Base-by-base conservation (phyloP, 139 green algal genomes). In the Nannochloris sp. region DNA sequence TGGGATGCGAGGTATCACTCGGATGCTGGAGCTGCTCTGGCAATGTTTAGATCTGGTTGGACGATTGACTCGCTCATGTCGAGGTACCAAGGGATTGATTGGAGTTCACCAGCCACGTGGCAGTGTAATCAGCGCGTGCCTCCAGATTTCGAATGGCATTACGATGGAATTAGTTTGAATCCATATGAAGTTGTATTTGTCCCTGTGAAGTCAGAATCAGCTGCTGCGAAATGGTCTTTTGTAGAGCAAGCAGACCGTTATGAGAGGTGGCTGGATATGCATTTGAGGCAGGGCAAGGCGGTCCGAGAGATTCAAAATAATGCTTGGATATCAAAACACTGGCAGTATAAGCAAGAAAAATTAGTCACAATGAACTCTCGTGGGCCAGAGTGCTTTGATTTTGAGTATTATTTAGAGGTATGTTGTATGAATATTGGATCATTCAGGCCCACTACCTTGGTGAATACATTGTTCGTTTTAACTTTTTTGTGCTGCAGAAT, bases 321-420 rank as follows among this genome's bases (percentile, higher is more conserved):
- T 55, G 53, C 44, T 10, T 81, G 66, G 58, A 66, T 67, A 11
- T 53, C 62, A 3, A 40, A 68, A 21, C 36, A 37, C 21, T 68
- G 58, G 70, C 31, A 15, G 23, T 23, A 57, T 16, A 66, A 67
- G 31, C 44, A n/a, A 24, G 43, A 71, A 23, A 60, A 70, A 18
- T 63, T 82, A 49, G 24, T 68, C n/a, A 59, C 53, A 5, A 67
- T 70, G 34, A 79, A 75, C 31, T 25, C 48, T 2, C 59, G 75
- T 4, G 75, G 75, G 0, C 71, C 68, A 2, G 73, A 61, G 40
- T 82, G 75, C 72, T 82, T 82, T 60, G 75, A 82, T 46, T 70
- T 78, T 23, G 27, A 36, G 3, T 82, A 65, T 36, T 81, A 81
- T 57, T 37, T 77, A 29, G 29, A 70, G 61, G 68, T 68, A 58